Base-by-base conservation (phyloP, 2,329 filamentous ascomycete genomes). In the Didymella sp. region DNA sequence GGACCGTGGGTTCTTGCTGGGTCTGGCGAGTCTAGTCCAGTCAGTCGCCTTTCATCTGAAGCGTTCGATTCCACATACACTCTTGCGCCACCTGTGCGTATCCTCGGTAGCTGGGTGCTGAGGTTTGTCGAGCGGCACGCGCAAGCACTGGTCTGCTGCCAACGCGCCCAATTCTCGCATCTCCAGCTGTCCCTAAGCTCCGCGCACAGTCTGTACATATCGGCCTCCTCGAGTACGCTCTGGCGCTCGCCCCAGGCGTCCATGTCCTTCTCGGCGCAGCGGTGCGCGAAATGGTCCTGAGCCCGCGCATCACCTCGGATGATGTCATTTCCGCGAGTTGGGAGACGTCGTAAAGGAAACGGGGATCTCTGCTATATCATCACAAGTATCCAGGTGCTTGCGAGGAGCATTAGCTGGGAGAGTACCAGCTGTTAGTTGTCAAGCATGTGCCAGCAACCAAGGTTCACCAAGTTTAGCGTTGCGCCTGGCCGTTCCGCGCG, bases 1-100 rank as follows among this genome's bases (percentile, higher is more conserved):
- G 95, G 95, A 0, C 93, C 93, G 59, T 67, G 62, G 30, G 21
- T 51, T n/a, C 46, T 55, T 11, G 38, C 53, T 3, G 58, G 40
- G 6, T 67, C 58, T 25, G 61, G 55, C 17, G 60, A 57, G 45
- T 60, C 64, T 68, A 43, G 6, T 3, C 13, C 22, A 1, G 41
- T 72, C 43, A 67, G 61, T 37, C 21, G 30, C 19, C 15, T 35
- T 8, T 17, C 4, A 2, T 27, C 11, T 4, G 15, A 2, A 12
- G 19, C 3, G 37, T 12, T 5, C 37, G 25, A 21, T 46, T 41
- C 27, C 51, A 60, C 59, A 47, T 61, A 68, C 66, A 65, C 46
- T 69, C 60, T 47, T 62, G 64, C 40, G 64, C 67, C 33, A 56
- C 62, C 50, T 73, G 72, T 60, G 69, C 71, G 54, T 69, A 67